These are phyloP conservation scores for Neurospora tetrasperma DNA, from an alignment of 495 filamentous ascomycete species.

Conservation along the genomic window DNA sequence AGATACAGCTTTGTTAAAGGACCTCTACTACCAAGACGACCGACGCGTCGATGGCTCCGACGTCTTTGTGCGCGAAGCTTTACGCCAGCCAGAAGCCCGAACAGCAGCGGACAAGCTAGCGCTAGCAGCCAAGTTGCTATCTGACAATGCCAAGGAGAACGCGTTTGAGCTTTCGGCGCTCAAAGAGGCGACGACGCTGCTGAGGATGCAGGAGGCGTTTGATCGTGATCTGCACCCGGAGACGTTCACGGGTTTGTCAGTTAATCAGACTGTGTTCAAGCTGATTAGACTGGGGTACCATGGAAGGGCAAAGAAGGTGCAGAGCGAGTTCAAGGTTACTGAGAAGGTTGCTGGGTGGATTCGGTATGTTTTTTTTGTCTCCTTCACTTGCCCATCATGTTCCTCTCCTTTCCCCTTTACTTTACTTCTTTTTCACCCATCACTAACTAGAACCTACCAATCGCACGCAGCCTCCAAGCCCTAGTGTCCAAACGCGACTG, in stretches of 20 bases:
- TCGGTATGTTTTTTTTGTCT: constrained; percentile 22
- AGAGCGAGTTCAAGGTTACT: constrained; percentile 83
- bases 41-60: constrained; percentile 81
- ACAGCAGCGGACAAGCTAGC: constrained; percentile 70
- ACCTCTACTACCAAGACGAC: constrained; percentile 97
- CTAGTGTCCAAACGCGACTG: constrained; percentile 83
- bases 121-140: constrained; percentile 66
- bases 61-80: constrained; percentile 72
- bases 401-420: too few relatives aligned
- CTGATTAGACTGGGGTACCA: constrained; percentile 64
- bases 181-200: constrained; percentile 63
- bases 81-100: constrained; percentile 51
- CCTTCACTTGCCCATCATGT: too few relatives aligned
- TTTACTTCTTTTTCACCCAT: too few relatives aligned
- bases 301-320: constrained; percentile 73
- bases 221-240: constrained; percentile 68
- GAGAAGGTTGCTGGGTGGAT: constrained; percentile 90
- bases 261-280: constrained; percentile 86
- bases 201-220: constrained; percentile 75
- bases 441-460: not conserved
- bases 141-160: constrained; percentile 69
- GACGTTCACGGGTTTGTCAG: constrained; percentile 64
- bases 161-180: constrained; percentile 63
- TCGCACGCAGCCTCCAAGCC: constrained; percentile 58
- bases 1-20: constrained; percentile 79